A percentile compares a stretch with the other conserved stretches of the same genome.
phyloP scores from a whole-genome alignment of 495 filamentous ascomycete species.

The Aspergillus nanangensis region DNA sequence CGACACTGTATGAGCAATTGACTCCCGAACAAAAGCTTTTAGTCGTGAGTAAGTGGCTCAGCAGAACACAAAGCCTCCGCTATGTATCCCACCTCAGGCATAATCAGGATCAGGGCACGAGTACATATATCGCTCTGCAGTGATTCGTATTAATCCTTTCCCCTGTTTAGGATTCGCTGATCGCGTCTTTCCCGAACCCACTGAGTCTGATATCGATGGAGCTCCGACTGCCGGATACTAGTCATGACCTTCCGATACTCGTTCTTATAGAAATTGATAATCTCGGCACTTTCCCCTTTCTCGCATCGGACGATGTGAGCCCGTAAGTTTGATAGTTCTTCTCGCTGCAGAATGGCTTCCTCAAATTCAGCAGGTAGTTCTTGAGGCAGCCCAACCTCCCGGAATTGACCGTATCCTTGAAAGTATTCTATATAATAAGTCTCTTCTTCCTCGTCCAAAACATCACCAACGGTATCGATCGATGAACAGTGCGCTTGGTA shows the following conservation, averaged over 20 bases:
- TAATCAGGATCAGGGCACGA: conserved; percentile 11
- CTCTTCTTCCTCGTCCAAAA: conserved; percentile 13
- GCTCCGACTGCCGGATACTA: conserved; percentile 10
- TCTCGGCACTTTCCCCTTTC: neutral
- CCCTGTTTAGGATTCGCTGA: conserved; percentile 10
- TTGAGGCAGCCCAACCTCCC: conserved; percentile 10
- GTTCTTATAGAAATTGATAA: conserved; percentile 7
- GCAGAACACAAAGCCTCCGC: conserved; percentile 14
- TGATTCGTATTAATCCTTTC: conserved; percentile 8
- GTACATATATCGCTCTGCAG: conserved; percentile 9
- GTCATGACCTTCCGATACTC: conserved; percentile 11
- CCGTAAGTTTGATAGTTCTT: conserved; percentile 10
- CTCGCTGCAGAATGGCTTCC: conserved; percentile 12
- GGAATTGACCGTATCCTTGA: conserved; percentile 16
- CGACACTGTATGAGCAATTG: conserved; percentile 14
- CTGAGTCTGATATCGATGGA: conserved; percentile 13
- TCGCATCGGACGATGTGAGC: conserved; percentile 4
- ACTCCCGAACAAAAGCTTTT: too few relatives aligned
- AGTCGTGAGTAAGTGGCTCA: too few relatives aligned
- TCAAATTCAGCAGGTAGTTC: conserved; percentile 15
- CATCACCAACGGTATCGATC: conserved; percentile 13
- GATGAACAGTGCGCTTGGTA: conserved; percentile 17
- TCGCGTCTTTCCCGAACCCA: conserved; percentile 14
- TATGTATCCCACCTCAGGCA: conserved; percentile 13
- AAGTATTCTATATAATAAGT: conserved; percentile 20